These are phyloP conservation scores for Stenocarpella maydis DNA, from an alignment of 2,329 filamentous ascomycete species.

Conservation along the genomic window DNA sequence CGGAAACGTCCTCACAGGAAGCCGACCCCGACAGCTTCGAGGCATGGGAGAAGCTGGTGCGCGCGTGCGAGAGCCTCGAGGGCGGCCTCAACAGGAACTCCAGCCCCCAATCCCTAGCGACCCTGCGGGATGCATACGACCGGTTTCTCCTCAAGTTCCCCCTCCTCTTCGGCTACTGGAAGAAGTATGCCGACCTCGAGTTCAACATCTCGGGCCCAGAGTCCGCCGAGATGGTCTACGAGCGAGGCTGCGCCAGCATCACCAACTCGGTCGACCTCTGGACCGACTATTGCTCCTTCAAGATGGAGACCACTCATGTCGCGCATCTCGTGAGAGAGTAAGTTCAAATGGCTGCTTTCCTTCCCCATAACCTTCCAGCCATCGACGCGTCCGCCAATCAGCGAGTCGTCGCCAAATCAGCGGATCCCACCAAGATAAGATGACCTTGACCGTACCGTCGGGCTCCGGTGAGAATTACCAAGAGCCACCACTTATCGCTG, in stretches of 20 bases:
- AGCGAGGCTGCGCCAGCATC: constrained; percentile 92
- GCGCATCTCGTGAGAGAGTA: constrained; percentile 98
- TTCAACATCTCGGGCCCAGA: constrained; percentile 97
- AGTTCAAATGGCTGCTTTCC: constrained; percentile 77
- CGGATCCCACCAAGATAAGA: constrained; percentile 45
- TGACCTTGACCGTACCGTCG: constrained; percentile 41
- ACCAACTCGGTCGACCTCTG: constrained; percentile 94
- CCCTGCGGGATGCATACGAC: constrained; percentile 88
- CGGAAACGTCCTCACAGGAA: constrained; percentile 51
- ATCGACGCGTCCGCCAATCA: constrained; percentile 33
- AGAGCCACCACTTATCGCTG: constrained; percentile 63
- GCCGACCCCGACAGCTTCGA: constrained; percentile 90
- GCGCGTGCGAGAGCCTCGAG: constrained; percentile 83
- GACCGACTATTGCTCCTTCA: constrained; percentile 97
- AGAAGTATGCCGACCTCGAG: constrained; percentile 97
- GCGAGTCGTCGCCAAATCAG: constrained; percentile 53
- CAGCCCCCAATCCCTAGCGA: constrained; percentile 88
- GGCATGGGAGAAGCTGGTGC: constrained; percentile 91
- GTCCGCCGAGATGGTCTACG: constrained; percentile 97
- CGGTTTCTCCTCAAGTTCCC: constrained; percentile 94
- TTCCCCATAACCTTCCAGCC: constrained; percentile 63
- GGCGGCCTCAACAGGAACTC: constrained; percentile 97
- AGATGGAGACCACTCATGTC: constrained; percentile 96
- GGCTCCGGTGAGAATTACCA: constrained; percentile 76
- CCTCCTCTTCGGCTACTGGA: constrained; percentile 97